Conservation (phyloP, 768 basidiomycete genomes). For the Kwoniella botswanensis region DNA sequence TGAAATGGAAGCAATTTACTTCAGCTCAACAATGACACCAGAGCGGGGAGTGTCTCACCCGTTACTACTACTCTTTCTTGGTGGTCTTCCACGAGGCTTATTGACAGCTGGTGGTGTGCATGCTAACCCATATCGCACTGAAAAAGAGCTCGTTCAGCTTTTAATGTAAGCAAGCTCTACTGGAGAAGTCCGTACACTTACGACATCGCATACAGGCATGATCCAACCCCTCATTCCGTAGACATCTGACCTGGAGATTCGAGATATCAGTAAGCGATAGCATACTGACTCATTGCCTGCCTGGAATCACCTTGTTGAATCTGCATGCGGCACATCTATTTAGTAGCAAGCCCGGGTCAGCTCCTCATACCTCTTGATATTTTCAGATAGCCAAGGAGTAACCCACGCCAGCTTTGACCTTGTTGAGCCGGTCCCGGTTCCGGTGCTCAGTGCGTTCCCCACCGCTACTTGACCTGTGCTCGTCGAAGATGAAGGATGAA, state of each 20-base stretch:
- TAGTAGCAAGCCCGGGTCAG: not conserved
- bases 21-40: not conserved
- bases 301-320: constrained; percentile 24
- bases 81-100: constrained; percentile 25
- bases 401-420: constrained; percentile 20
- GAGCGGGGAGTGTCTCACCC: not conserved
- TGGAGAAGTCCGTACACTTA: not conserved
- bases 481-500: not conserved
- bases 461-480: not conserved
- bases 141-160: not conserved
- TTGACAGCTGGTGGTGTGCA: constrained; percentile 25
- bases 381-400: not conserved
- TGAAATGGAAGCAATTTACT: not conserved
- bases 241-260: constrained; percentile 22
- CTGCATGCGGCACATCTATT: constrained; percentile 26
- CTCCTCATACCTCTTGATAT: too few species aligned
- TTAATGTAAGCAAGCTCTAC: not conserved
- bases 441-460: too few species aligned
- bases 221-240: constrained; percentile 16
- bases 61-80: constrained; percentile 4
- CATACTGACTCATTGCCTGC: not conserved
- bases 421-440: not conserved
- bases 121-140: constrained; percentile 24
- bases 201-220: constrained; percentile 23
- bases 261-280: not conserved